Evolutionary conservation across 192 early-diverging fungal genomes (phyloP).

Genomic region (Coemansia sp.): DNA sequence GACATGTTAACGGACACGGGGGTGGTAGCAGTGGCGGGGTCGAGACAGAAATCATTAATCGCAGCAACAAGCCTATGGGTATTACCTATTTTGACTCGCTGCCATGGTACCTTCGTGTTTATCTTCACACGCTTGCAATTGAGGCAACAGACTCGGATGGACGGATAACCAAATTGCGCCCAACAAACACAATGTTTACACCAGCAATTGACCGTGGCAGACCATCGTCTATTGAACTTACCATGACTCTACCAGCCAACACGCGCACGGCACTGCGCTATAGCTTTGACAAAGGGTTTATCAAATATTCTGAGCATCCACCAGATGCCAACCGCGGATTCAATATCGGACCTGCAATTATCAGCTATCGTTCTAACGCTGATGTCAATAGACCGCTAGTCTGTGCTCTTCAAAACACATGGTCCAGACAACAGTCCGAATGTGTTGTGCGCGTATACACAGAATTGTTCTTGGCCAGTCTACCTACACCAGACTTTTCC

Average conservation of each 20-base stretch:
- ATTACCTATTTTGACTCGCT: slow-evolving; percentile 74
- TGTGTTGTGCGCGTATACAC: slow-evolving; percentile 69
- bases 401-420: slow-evolving; percentile 19
- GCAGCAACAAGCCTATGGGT: slow-evolving; percentile 42
- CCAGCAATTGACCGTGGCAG: slow-evolving; percentile 77
- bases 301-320: slow-evolving; percentile 94
- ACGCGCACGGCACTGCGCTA: slow-evolving; percentile 69
- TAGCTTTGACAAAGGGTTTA: slow-evolving; percentile 87
- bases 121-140: slow-evolving; percentile 81
- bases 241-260: slow-evolving; percentile 65
- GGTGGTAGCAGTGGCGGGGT: slow-evolving; percentile 86
- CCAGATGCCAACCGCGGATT: slow-evolving; percentile 97
- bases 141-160: slow-evolving; percentile 17
- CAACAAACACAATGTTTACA: slow-evolving; percentile 56
- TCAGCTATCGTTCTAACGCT: slow-evolving; percentile 43
- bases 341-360: slow-evolving; percentile 77
- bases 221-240: slow-evolving; percentile 78
- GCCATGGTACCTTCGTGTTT: slow-evolving; percentile 92
- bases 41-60: slow-evolving; percentile 71
- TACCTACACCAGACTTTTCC: slow-evolving; percentile 96
- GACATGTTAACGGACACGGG: slow-evolving; percentile 67
- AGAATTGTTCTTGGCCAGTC: slow-evolving; percentile 79
- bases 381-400: slow-evolving; percentile 12
- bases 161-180: slow-evolving; percentile 1
- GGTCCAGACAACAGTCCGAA: neutral